phyloP scores from a whole-genome alignment of 768 basidiomycete species.

The Chiua virens region DNA sequence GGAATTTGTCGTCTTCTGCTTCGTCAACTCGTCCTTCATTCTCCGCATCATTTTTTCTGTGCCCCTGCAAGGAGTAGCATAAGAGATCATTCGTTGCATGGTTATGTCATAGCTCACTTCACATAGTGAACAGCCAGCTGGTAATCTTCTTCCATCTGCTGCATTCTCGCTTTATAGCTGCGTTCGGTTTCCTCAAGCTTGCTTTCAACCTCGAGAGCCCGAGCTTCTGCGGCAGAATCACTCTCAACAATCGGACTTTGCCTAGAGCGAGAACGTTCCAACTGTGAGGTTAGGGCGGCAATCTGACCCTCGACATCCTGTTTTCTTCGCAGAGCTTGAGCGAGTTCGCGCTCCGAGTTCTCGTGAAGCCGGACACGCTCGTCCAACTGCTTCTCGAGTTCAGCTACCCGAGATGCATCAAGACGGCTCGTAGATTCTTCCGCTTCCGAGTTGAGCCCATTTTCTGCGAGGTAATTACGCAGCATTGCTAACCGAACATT shows the following conservation, averaged over 20 bases:
- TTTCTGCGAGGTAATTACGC: conserved; percentile 84
- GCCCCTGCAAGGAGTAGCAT: conserved; percentile 52
- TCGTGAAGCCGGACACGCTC: conserved; percentile 75
- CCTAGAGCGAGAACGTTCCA: conserved; percentile 62
- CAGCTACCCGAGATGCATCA: conserved; percentile 51
- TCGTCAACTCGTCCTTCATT: conserved; percentile 93
- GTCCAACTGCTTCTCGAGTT: conserved; percentile 76
- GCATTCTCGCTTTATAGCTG: conserved; percentile 74
- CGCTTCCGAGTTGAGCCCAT: conserved; percentile 79
- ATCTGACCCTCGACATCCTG: conserved; percentile 75
- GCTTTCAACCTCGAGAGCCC: conserved; percentile 68
- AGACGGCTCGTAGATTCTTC: conserved; percentile 45
- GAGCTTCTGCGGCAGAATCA: conserved; percentile 39
- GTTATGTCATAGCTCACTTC: conserved; percentile 60
- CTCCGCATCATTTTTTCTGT: conserved; percentile 98
- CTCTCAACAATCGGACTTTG: conserved; percentile 51
- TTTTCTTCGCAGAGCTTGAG: conserved; percentile 61
- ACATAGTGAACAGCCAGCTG: conserved; percentile 96
- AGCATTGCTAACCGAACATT: conserved; percentile 76
- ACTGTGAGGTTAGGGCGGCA: conserved; percentile 58
- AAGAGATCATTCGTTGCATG: conserved; percentile 11
- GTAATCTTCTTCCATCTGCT: conserved; percentile 93
- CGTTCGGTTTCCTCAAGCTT: conserved; percentile 79
- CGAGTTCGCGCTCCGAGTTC: conserved; percentile 72
- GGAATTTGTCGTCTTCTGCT: conserved; percentile 81